Conservation (phyloP, 2,329 filamentous ascomycete species). For the Gnomoniopsis sp. region DNA sequence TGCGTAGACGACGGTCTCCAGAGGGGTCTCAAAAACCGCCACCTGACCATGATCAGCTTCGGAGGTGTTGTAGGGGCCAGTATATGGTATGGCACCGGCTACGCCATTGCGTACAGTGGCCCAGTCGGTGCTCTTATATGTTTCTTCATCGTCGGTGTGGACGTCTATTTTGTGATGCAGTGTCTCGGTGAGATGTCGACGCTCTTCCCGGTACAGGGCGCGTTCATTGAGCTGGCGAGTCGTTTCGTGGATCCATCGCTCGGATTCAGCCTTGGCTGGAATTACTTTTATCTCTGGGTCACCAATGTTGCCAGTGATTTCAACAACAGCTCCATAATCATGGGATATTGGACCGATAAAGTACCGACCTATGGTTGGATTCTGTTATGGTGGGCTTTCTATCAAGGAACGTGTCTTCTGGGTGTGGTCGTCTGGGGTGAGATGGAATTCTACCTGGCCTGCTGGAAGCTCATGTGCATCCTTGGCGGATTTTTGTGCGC, state of each 20-base stretch:
- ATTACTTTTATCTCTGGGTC: slow-evolving; percentile 46
- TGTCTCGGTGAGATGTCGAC: slow-evolving; percentile 55
- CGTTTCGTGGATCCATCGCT: slow-evolving; percentile 48
- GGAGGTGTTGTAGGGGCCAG: slow-evolving; percentile 19
- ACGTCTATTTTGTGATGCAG: slow-evolving; percentile 42
- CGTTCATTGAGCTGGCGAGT: slow-evolving; percentile 48
- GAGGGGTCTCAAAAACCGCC: slow-evolving; percentile 13
- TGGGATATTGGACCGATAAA: slow-evolving; percentile 40
- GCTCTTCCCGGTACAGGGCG: slow-evolving; percentile 48
- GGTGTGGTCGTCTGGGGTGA: slow-evolving; percentile 29
- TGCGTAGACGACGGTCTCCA: slow-evolving; percentile 12
- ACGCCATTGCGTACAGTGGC: slow-evolving; percentile 28
- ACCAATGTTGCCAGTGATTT: slow-evolving; percentile 41
- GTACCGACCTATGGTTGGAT: slow-evolving; percentile 44
- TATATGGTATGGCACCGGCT: slow-evolving; percentile 25
- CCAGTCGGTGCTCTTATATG: slow-evolving; percentile 30
- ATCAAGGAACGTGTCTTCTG: slow-evolving; percentile 35
- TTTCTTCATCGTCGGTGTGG: slow-evolving; percentile 29
- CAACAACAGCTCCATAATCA: slow-evolving; percentile 41
- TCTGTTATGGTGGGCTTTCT: slow-evolving; percentile 41
- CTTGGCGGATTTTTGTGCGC: slow-evolving; percentile 30
- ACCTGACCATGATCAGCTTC: slow-evolving; percentile 24
- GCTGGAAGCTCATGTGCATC: slow-evolving; percentile 32
- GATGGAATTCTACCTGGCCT: slow-evolving; percentile 30
- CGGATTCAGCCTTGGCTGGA: slow-evolving; percentile 45